Base-by-base conservation (phyloP, 129 eudicot genomes). In the Artemisia tridentata region DNA sequence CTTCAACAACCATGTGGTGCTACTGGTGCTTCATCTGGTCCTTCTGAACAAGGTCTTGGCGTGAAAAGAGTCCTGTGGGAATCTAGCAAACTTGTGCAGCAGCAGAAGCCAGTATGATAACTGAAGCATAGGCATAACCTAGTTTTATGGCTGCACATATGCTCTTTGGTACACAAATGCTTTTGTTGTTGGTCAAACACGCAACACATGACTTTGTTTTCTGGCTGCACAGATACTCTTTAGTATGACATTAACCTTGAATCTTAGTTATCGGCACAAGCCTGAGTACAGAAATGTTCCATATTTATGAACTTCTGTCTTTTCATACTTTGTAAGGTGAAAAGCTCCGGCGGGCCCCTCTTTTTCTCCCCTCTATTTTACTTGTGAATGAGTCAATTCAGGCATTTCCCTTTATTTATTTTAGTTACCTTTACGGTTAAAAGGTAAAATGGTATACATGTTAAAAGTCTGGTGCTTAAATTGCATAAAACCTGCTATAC, bases 31-130 rank as follows among this genome's bases (percentile, higher is more conserved):
- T 72, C 97, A 8, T 84, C 76, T 69, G 86, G 74, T 51, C 80
- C 88, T 58, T 80, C 90, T 27, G 83, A 84, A 64, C 73, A 65
- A 46, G 79, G 45, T 7, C 61, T 80, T 11, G 89, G 91, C 0
- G 58, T 68, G n/a, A 84, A 80, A 75, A 68, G 93, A 68, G 92
- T 91, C 3, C 65, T 91, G 64, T 88, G 97, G 97, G 91, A 88
- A 67, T 49, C 84, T 4, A 72, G 59, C 53, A 86, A 84, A 56
- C 80, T 84, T 66, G 63, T 57, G 52, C 10, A 51, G 46, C 67
- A 81, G 75, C 82, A 75, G 71, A 70, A 63, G 50, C 66, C 82
- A 47, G 52, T 66, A 73, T 82, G 75, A 83, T 66, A 6, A 27
- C 31, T 27, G 12, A 17, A 48, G 43, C 74, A 38, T 54, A 20